These are phyloP conservation scores for Cadophora luteo-olivacea DNA, from an alignment of 2,329 filamentous ascomycete genomes.

Conservation along the genomic window DNA sequence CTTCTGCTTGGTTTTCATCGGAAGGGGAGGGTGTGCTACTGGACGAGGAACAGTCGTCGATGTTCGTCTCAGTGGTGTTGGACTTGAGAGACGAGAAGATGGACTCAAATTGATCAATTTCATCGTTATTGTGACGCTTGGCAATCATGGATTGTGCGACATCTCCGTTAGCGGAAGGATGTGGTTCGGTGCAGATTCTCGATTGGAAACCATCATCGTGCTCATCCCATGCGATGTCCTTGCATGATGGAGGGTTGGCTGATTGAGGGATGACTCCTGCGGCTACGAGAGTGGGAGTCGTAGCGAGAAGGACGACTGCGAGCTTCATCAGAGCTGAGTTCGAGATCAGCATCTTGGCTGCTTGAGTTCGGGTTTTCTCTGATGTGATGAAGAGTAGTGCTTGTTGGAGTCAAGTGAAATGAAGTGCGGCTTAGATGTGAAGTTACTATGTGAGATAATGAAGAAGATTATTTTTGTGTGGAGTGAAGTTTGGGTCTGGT, in stretches of 20 bases:
- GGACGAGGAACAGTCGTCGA: background rate
- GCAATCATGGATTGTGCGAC: background rate
- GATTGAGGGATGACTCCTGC: background rate
- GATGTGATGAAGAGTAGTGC: background rate
- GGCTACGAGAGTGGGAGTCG: background rate
- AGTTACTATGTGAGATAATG: background rate
- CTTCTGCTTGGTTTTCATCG: background rate
- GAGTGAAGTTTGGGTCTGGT: background rate
- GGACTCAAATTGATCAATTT: background rate
- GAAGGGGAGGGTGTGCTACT: background rate
- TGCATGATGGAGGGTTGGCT: background rate
- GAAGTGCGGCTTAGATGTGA: background rate
- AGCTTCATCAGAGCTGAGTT: background rate
- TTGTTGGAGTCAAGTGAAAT: background rate
- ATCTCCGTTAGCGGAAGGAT: background rate
- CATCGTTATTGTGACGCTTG: background rate
- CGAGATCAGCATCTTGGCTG: constrained; percentile 4
- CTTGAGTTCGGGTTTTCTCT: background rate
- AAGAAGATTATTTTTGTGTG: background rate
- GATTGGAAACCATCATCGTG: background rate
- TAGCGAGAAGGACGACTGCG: background rate
- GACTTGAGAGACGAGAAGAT: constrained; percentile 2
- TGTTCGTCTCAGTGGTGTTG: background rate
- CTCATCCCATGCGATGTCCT: constrained; percentile 7
- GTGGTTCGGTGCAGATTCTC: background rate